Base-by-base conservation (phyloP, 768 basidiomycete genomes). In the Lactarius trivialis region DNA sequence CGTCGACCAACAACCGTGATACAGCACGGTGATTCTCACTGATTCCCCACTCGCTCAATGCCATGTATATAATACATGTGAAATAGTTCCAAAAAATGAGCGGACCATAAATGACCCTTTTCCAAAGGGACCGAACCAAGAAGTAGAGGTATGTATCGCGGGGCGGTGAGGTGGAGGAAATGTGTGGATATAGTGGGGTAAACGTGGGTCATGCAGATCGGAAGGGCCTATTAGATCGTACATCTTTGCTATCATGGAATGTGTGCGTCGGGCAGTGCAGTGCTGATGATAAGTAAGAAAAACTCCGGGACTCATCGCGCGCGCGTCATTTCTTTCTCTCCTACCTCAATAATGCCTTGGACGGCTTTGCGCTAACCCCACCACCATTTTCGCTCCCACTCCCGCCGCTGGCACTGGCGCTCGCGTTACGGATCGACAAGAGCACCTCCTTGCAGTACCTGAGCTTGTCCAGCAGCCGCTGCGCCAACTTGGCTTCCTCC, bases 381-480 rank as follows among this genome's bases (percentile, higher is more conserved):
- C 48, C 62, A 4, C 53, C 57, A 48, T 48, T 48, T 39, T 60
- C 58, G 53, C 45, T 63, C 15, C 39, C 9, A 19, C 52, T 32
- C 9, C 43, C 54, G 36, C 36, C 21, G 11, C 33, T 19, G 28
- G 36, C 36, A 4, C 63, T 73, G 2, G 74, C 78, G 67, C 81
- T 85, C 49, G 85, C 86, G 56, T 79, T 82, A 58, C 78, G 77
- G 65, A 91, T 91, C 64, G 84, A 86, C 58, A 80, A 72, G 53
- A 94, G 78, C 36, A 94, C 89, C 71, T 94, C 92, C 71, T 86
- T 88, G 77, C 88, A 91, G 73, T 90, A 94, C 73, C 86, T 86
- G 68, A 93, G 80, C 76, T 93, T 93, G 65, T 87, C 87, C 34
- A 93, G 73, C 37, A 93, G 72, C 58, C 81, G 80, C 68, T 82